Base-by-base conservation (phyloP, 2,329 filamentous ascomycete species). In the Fusarium pseudograminearum region DNA sequence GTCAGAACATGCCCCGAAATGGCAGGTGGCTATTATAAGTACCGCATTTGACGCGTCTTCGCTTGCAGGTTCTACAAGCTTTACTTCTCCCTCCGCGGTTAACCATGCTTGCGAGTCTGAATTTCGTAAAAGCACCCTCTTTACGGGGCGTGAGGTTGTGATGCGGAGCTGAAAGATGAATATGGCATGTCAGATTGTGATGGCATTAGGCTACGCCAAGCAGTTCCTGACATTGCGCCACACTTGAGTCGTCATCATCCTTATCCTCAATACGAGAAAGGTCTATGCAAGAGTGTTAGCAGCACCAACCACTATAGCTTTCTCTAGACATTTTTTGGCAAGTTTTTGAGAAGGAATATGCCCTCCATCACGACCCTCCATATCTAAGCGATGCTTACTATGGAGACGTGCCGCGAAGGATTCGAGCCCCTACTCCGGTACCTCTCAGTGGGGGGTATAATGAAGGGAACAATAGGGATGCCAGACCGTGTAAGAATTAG, bases 31-130 rank as follows among this genome's bases (percentile, higher is more conserved):
- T 16, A 7, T n/a, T 6, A 9, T 45, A 44, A 18, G 9, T 51
- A 66, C 63, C 62, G 48, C 63, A 66, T 51, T 67, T 66, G 9
- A 66, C 63, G 8, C 63, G 63, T 18, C 63, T 55, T 46, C 56
- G 63, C 44, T 56, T 66, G 63, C 63, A 66, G 1, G 63, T 66
- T 15, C 18, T 61, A 22, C 63, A 66, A 2, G 63, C 63, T 62
- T 61, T 66, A 20, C 62, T 66, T 16, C 63, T 57, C 12, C 63
- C 63, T 5, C 63, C 63, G 3, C 63, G 47, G 22, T 66, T 66
- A 11, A 66, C 63, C 63, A 66, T 66, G 38, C 8, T 28, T 31
- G 42, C 36, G 9, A 10, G 9, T 30, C 28, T 4, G 3, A 4
- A 7, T 7, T 3, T 50, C 10, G 15, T 45, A 5, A 4, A 2